phyloP scores from a whole-genome alignment of 768 basidiomycete species.

The Rubroboletus pulcherrimus region DNA sequence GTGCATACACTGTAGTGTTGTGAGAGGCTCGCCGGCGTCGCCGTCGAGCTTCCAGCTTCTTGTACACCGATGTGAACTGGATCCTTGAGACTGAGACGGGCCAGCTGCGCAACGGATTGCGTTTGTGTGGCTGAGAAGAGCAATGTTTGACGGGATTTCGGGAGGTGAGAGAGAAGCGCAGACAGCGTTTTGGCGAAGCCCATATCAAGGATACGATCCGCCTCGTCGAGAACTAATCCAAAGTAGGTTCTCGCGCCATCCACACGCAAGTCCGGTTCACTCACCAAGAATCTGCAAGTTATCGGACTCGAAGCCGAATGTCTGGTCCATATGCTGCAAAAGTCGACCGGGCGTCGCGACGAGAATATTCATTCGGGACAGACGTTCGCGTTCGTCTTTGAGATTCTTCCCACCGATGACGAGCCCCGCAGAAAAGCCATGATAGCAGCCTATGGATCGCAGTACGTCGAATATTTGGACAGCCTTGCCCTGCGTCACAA shows the following conservation, averaged over 20 bases:
- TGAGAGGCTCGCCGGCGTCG: constrained; percentile 75
- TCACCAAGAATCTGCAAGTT: constrained; percentile 87
- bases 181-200: constrained; percentile 87
- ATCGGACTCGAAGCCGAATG: constrained; percentile 87
- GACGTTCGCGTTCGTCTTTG: constrained; percentile 85
- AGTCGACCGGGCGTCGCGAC: constrained; percentile 95
- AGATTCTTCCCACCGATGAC: constrained; percentile 96
- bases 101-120: constrained; percentile 81
- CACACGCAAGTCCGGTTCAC: constrained; percentile 25
- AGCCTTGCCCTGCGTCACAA: constrained; percentile 48
- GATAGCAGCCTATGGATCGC: constrained; percentile 87
- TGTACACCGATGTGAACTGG: constrained; percentile 72
- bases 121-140: constrained; percentile 98
- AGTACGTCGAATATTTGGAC: constrained; percentile 98
- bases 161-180: constrained; percentile 89
- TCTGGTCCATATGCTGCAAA: constrained; percentile 98
- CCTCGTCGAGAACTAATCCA: constrained; percentile 84
- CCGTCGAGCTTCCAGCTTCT: constrained; percentile 38
- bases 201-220: constrained; percentile 95
- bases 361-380: constrained; percentile 96
- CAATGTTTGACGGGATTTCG: constrained; percentile 88
- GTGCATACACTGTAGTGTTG: constrained; percentile 84
- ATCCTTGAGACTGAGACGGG: constrained; percentile 81
- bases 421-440: constrained; percentile 89
- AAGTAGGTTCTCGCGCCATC: background rate